Conservation (phyloP, 306 rosid species). For the Castanea sativa region DNA sequence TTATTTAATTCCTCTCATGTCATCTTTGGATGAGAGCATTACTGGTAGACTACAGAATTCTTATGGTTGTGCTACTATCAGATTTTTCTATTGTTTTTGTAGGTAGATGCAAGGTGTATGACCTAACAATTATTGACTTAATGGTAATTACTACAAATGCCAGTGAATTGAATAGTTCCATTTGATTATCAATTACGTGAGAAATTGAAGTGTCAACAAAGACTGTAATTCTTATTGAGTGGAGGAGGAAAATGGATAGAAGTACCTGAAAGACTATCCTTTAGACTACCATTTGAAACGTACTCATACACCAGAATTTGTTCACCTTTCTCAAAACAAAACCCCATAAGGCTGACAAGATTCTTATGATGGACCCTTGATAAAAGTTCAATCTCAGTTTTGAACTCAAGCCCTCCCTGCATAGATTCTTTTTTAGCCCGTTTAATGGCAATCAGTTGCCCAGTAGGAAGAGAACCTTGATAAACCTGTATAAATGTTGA, state of each 20-base stretch:
- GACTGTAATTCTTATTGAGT: background rate
- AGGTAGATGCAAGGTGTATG: too few species aligned
- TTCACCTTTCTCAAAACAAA: constrained; percentile 77
- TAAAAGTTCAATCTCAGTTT: constrained; percentile 83
- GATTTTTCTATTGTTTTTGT: too few species aligned
- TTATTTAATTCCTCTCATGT: too few species aligned
- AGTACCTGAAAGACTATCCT: constrained; percentile 72
- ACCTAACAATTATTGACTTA: too few species aligned
- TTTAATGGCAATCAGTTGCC: constrained; percentile 73
- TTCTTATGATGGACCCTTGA: constrained; percentile 89
- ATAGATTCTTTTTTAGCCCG: constrained; percentile 59
- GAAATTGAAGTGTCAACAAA: too few species aligned
- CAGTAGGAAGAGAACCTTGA: constrained; percentile 51
- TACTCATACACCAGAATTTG: constrained; percentile 82
- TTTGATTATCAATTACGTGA: too few species aligned
- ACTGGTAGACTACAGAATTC: too few species aligned
- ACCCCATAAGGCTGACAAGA: constrained; percentile 73
- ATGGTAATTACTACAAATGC: too few species aligned
- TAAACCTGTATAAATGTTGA: constrained; percentile 51
- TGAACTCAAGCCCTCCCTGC: constrained; percentile 75
- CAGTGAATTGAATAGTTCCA: too few species aligned
- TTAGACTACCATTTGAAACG: constrained; percentile 63
- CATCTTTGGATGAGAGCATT: too few species aligned
- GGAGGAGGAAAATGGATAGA: background rate
- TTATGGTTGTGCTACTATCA: too few species aligned